Conservation (phyloP, 768 basidiomycete genomes). For the Suillus subaureus region DNA sequence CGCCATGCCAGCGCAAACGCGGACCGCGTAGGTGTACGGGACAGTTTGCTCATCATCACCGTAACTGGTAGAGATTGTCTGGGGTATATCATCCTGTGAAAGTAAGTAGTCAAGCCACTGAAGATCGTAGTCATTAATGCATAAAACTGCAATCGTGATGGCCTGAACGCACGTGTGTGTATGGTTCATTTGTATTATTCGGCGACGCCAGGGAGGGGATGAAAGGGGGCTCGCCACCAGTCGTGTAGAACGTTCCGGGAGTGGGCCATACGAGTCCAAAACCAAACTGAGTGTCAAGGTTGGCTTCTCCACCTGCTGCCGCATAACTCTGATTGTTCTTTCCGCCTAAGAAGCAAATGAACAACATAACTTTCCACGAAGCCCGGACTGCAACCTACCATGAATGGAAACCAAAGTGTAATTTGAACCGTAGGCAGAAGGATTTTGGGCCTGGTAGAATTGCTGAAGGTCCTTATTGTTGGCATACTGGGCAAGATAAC, state of each 20-base stretch:
- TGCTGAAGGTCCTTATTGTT: conserved; percentile 53
- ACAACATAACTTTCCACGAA: conserved; percentile 1
- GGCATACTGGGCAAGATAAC: conserved; percentile 55
- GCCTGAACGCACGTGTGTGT: conserved; percentile 36
- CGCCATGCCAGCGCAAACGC: conserved; percentile 64
- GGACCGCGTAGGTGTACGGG: conserved; percentile 56
- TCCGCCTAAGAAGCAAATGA: conserved; percentile 47
- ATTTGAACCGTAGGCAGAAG: conserved; percentile 48
- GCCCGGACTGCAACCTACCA: conserved; percentile 37
- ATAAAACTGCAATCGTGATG: background rate
- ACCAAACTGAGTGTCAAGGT: conserved; percentile 68
- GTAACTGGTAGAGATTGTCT: conserved; percentile 73
- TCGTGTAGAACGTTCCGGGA: conserved; percentile 60
- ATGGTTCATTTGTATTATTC: conserved; percentile 52
- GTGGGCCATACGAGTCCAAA: conserved; percentile 67
- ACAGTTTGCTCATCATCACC: conserved; percentile 78
- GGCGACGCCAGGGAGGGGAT: conserved; percentile 46
- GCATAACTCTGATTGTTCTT: conserved; percentile 56
- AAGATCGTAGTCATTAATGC: conserved; percentile 6
- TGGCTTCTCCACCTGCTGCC: conserved; percentile 63
- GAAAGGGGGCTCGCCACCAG: conserved; percentile 63
- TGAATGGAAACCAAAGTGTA: conserved; percentile 59
- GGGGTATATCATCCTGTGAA: conserved; percentile 46
- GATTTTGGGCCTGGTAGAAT: conserved; percentile 52
- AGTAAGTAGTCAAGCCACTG: conserved; percentile 69